phyloP scores from a whole-genome alignment of 2,329 filamentous ascomycete species.

The Albifimbria verrucaria region DNA sequence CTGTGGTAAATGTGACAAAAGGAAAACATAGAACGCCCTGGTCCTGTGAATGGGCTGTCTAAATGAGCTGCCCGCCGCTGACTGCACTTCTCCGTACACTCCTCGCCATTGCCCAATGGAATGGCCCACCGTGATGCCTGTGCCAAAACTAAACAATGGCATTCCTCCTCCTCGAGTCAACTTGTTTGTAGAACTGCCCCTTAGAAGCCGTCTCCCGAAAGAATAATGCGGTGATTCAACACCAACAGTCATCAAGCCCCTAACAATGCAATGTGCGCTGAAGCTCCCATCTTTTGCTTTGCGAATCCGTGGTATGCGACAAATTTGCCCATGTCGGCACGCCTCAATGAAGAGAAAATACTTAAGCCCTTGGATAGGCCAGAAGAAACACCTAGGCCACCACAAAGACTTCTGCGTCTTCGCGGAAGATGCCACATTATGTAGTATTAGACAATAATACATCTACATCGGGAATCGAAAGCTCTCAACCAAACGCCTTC shows the following conservation, averaged over 20 bases:
- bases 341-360: constrained; percentile 7
- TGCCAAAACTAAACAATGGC: too few species aligned
- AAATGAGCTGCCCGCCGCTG: not conserved
- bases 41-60: not conserved
- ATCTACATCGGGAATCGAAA: constrained; percentile 48
- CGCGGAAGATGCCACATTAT: constrained; percentile 36
- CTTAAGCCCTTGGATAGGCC: not conserved
- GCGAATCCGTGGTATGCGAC: constrained; percentile 28
- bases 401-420: not conserved
- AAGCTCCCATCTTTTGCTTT: constrained; percentile 23
- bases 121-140: too few species aligned
- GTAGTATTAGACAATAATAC: constrained; percentile 51
- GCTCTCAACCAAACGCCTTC: constrained; percentile 51
- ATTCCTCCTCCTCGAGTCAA: too few species aligned
- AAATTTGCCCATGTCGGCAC: constrained; percentile 23
- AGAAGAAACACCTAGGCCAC: not conserved
- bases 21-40: not conserved
- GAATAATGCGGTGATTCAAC: too few species aligned
- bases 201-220: too few species aligned
- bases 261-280: too few species aligned
- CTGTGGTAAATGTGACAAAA: not conserved
- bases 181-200: too few species aligned
- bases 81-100: not conserved
- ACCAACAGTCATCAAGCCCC: too few species aligned
- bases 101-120: not conserved